Evolutionary conservation across 306 rosid genomes (phyloP), one percentile per base, ranked within the genome.

Genomic region (Macrotyloma uniflorum): DNA sequence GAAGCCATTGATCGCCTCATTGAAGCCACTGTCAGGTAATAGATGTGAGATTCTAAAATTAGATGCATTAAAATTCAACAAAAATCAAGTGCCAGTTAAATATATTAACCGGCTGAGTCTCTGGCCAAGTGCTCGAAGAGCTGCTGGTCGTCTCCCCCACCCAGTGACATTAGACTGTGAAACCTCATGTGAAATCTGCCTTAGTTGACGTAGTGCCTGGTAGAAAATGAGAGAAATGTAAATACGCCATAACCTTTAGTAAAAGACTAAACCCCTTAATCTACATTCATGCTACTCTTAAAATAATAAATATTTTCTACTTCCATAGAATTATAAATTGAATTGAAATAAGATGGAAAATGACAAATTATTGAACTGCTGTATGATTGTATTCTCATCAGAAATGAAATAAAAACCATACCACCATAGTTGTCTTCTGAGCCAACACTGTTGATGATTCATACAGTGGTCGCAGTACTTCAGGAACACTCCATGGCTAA

Each of bases 101-200:
- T 47, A 75, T 54, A 74, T 71, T 77, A 50, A 94, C 98, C 96
- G 81, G 89, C 96, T 92, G 67, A 94, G 86, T 90, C 97, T 90
- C 72, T 92, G 98, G 85, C 96, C 78, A 70, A 94, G 91, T 15
- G 96, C 96, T 62, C 98, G 88, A 12, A 94, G 82, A 73, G 98
- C 97, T 67, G 98, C 97, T 1, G 98, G 98, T 8, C 97, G 93
- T 80, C 98, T 89, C n/a, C 98, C 97, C 94, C 97, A 94, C 54
- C 98, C 98, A 23, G 93, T 83, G 80, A 86, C 98, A 10, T 77
- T 90, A 36, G 98, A 87, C 87, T 94, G 98, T 70, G 98, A 94
- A 82, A 87, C 96, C 78, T 94, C 98, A 69, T 88, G 98, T 8
- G 98, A 90, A 58, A 94, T 89, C 91, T 92, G 98, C 88, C 98